Evolutionary conservation across 2,329 filamentous ascomycete genomes (phyloP).

Genomic region (Tolypocladium tropicale): DNA sequence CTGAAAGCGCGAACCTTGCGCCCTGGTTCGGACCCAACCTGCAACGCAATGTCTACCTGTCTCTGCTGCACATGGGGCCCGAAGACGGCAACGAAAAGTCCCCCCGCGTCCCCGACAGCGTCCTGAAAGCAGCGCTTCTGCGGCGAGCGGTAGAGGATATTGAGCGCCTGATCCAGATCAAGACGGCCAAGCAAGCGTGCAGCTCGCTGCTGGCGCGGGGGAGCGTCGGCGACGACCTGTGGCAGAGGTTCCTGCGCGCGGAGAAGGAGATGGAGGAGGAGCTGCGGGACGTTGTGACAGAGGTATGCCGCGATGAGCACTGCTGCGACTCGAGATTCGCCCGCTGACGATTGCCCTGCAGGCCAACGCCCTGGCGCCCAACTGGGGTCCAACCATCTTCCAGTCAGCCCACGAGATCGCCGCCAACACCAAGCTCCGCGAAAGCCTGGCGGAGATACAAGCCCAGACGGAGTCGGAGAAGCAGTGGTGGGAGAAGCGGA

Average conservation of each 20-base stretch:
- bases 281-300: constrained; percentile 82
- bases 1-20: constrained; percentile 71
- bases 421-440: constrained; percentile 68
- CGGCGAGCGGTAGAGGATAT: constrained; percentile 90
- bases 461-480: constrained; percentile 62
- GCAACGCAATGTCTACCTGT: constrained; percentile 89
- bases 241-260: constrained; percentile 81
- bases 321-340: background rate
- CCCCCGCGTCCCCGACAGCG: constrained; percentile 65
- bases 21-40: constrained; percentile 92
- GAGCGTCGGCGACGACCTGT: constrained; percentile 90
- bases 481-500: constrained; percentile 86
- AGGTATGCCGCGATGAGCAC: constrained; percentile 42
- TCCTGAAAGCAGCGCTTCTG: constrained; percentile 80
- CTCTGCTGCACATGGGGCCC: constrained; percentile 70
- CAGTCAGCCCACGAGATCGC: constrained; percentile 95
- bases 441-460: constrained; percentile 66
- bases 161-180: constrained; percentile 77
- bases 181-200: constrained; percentile 80
- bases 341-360: constrained; percentile 22
- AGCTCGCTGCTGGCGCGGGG: constrained; percentile 76
- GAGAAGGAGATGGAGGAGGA: constrained; percentile 98
- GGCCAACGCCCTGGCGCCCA: constrained; percentile 82
- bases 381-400: constrained; percentile 94
- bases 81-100: constrained; percentile 55